These are phyloP conservation scores for Candida sp. DNA, from an alignment of 1,139 yeast genomes.

Conservation along the genomic window DNA sequence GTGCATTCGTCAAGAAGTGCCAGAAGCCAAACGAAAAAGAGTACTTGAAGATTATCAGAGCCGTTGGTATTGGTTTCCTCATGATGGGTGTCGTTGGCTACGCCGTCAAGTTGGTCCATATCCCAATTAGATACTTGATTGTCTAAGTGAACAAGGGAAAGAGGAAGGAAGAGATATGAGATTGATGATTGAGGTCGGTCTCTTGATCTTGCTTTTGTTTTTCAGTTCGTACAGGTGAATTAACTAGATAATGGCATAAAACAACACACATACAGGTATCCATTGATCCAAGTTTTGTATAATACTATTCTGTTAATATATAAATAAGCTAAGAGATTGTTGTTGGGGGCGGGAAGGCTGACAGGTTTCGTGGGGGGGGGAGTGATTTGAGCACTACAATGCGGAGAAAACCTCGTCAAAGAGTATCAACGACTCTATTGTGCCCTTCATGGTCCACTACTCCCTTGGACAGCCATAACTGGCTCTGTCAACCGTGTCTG, in stretches of 20 bases:
- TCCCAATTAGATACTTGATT: conserved; percentile 96
- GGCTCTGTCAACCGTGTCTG: background rate
- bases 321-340: background rate
- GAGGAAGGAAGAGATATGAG: background rate
- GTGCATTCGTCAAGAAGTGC: conserved; percentile 88
- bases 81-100: conserved; percentile 99
- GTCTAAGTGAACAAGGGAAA: conserved; percentile 50
- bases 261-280: background rate
- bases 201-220: background rate
- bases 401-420: no score
- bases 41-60: conserved; percentile 86
- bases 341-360: background rate
- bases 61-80: conserved; percentile 95
- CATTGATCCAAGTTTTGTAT: background rate
- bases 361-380: no score
- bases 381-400: no score
- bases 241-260: background rate
- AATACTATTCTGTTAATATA: conserved; percentile 2
- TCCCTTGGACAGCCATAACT: no score
- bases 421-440: no score
- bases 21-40: conserved; percentile 93
- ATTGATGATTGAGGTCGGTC: background rate
- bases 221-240: conserved; percentile 3
- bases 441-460: no score
- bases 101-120: conserved; percentile 92